Conservation (phyloP, 441 rosid genomes). For the Erodium moschatum region DNA sequence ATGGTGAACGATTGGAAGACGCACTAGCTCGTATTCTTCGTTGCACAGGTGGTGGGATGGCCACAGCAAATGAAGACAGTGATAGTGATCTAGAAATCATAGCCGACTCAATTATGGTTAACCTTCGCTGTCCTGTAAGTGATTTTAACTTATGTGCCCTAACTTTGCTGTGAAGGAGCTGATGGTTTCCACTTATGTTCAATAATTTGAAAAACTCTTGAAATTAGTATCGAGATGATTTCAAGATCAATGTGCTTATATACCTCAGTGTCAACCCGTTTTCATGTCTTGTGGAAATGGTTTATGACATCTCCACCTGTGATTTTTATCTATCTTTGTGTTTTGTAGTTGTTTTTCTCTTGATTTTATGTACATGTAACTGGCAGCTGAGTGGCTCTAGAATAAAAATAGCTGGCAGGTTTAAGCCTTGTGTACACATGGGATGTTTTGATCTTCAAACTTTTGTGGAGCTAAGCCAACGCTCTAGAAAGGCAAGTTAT, state of each 20-base stretch:
- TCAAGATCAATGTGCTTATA: too few relatives aligned
- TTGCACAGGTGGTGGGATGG: slow-evolving; percentile 27
- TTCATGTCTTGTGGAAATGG: too few relatives aligned
- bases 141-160: not conserved
- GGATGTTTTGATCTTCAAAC: slow-evolving; percentile 12
- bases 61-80: slow-evolving; percentile 21
- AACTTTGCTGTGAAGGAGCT: slow-evolving; percentile 6
- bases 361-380: slow-evolving; percentile 4
- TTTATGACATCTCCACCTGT: not conserved
- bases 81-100: slow-evolving; percentile 31
- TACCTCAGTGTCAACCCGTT: too few relatives aligned
- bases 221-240: too few relatives aligned
- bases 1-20: slow-evolving; percentile 25
- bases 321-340: not conserved
- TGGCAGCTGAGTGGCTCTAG: slow-evolving; percentile 16
- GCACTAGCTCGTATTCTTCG: slow-evolving; percentile 27
- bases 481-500: slow-evolving; percentile 8
- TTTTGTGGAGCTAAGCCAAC: slow-evolving; percentile 12
- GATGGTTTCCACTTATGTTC: not conserved
- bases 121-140: slow-evolving; percentile 31
- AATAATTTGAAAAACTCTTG: not conserved
- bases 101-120: slow-evolving; percentile 25
- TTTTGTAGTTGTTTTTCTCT: not conserved
- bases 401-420: slow-evolving; percentile 13
- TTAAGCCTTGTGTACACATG: slow-evolving; percentile 11